Percentiles rank a stretch among this genome's conserved stretches.
phyloP scores from a whole-genome alignment of 2,329 filamentous ascomycete species.

The Septoria petroselini region DNA sequence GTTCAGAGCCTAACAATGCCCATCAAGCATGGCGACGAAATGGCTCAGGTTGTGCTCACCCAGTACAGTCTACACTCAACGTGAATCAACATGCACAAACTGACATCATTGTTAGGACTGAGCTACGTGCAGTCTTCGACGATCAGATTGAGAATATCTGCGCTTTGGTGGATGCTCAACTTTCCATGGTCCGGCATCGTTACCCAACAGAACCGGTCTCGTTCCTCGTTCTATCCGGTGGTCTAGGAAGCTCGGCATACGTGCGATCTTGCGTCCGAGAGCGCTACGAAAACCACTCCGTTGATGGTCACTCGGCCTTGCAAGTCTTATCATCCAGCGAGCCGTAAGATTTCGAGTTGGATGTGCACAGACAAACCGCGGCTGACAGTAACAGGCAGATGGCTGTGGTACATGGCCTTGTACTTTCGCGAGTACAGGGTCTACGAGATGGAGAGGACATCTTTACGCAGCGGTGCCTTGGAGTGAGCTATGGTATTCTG shows the following conservation, averaged over 20 bases:
- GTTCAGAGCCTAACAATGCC: too few relatives aligned
- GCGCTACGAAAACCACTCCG: constrained; percentile 33
- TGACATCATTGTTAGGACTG: not conserved
- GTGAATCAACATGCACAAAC: too few relatives aligned
- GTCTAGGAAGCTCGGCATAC: constrained; percentile 45
- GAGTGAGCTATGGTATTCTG: not conserved
- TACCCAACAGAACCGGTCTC: constrained; percentile 34
- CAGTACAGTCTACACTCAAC: too few relatives aligned
- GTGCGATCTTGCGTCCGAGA: constrained; percentile 39
- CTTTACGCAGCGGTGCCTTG: not conserved
- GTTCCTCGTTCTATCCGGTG: constrained; percentile 44
- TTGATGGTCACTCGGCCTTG: constrained; percentile 22
- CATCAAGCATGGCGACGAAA: too few relatives aligned
- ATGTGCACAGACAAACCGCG: not conserved
- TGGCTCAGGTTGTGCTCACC: too few relatives aligned
- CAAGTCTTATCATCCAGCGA: constrained; percentile 34
- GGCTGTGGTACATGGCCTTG: constrained; percentile 17
- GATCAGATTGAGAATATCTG: constrained; percentile 39
- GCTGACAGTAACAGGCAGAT: constrained; percentile 4
- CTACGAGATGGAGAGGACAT: not conserved
- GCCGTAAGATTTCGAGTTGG: not conserved
- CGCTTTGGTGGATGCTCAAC: constrained; percentile 38
- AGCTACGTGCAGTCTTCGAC: constrained; percentile 36
- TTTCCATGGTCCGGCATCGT: constrained; percentile 34
- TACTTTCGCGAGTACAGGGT: constrained; percentile 12